Evolutionary conservation across 2,329 filamentous ascomycete species (phyloP).

Genomic region (Cryoendolithus antarcticus): DNA sequence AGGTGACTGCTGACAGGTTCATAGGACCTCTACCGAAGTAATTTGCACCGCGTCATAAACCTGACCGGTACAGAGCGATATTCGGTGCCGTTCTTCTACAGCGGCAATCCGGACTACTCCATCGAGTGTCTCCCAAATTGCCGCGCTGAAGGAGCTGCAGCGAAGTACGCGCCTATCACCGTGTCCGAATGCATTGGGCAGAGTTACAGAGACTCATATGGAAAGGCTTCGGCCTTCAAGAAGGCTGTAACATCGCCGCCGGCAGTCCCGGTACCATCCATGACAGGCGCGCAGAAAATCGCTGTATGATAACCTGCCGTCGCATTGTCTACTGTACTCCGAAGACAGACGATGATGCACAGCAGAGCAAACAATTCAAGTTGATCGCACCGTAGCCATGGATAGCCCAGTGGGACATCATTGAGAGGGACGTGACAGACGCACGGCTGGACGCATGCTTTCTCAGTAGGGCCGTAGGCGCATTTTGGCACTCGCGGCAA

Average conservation of each 20-base stretch:
- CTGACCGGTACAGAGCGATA: constrained; percentile 39
- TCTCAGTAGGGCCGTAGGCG: no score
- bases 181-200: constrained; percentile 3
- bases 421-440: no score
- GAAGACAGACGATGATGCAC: no score
- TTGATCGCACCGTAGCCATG: no score
- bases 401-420: no score
- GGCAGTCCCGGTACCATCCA: no score
- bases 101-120: constrained; percentile 37
- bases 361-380: no score
- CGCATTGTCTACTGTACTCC: no score
- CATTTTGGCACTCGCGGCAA: no score
- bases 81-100: constrained; percentile 46
- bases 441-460: no score
- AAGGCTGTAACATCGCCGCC: neutral
- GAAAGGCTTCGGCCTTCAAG: constrained; percentile 4
- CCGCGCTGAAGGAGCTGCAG: constrained; percentile 1
- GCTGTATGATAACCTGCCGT: no score
- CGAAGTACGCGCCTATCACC: constrained; percentile 4
- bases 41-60: constrained; percentile 45
- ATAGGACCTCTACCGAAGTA: constrained; percentile 40
- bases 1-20: constrained; percentile 25
- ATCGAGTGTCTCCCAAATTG: constrained; percentile 7
- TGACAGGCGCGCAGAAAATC: no score
- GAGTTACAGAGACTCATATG: constrained; percentile 3